Percentiles rank a stretch among this genome's conserved stretches.
Conservation (phyloP, 305 asterid species). For the Fraxinus dipetala region DNA sequence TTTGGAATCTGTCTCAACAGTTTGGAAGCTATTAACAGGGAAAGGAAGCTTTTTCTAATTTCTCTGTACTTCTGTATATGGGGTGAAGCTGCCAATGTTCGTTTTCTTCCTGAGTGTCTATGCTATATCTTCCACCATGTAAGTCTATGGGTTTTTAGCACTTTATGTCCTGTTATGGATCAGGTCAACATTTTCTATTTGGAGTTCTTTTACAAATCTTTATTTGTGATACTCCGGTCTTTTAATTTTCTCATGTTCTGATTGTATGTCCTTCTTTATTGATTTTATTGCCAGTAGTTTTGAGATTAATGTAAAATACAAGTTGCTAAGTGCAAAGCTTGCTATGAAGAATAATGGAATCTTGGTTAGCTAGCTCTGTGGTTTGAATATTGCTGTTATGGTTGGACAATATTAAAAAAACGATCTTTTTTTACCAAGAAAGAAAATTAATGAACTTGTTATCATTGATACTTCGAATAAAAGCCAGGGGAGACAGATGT, state of each 20-base stretch:
- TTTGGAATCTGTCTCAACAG: conserved; percentile 37
- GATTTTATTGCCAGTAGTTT: neutral
- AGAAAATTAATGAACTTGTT: neutral
- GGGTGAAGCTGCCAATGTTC: conserved; percentile 99
- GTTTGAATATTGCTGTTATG: neutral
- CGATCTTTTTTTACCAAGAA: neutral
- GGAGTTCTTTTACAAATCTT: conserved; percentile 15
- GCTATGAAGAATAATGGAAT: neutral
- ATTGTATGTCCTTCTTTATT: conserved; percentile 8
- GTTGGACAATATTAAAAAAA: neutral
- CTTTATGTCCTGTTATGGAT: conserved; percentile 13
- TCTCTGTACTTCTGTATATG: conserved; percentile 88
- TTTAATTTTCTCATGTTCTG: conserved; percentile 12
- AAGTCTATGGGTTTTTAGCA: conserved; percentile 34
- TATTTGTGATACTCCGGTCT: conserved; percentile 8
- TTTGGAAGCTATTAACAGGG: conserved; percentile 89
- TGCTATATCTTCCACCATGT: conserved; percentile 95
- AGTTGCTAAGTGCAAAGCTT: neutral
- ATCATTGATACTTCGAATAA: neutral
- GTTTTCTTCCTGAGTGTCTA: conserved; percentile 97
- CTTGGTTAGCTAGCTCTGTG: neutral
- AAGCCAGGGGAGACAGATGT: neutral
- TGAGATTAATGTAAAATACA: neutral
- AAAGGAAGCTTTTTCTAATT: conserved; percentile 78
- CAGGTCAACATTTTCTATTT: conserved; percentile 1